These are phyloP conservation scores for Alternaria hordeiaustralica DNA, from an alignment of 2,329 filamentous ascomycete species.

Conservation along the genomic window DNA sequence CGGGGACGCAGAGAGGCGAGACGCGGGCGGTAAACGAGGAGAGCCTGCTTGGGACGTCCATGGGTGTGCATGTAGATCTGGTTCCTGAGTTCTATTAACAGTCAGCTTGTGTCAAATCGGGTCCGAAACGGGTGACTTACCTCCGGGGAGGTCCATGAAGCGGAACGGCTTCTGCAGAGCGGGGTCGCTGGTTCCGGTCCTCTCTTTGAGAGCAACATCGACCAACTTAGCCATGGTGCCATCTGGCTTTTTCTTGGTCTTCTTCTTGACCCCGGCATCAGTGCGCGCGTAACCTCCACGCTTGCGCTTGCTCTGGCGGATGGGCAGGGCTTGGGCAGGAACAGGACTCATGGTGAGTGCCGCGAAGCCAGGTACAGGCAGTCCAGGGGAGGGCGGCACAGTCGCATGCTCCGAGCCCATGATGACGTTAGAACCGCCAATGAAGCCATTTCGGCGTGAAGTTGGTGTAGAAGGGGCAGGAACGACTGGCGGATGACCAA, in stretches of 20 bases:
- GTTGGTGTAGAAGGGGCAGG: background rate
- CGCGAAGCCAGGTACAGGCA: background rate
- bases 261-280: slow-evolving; percentile 18
- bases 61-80: slow-evolving; percentile 28
- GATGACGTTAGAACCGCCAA: background rate
- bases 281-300: slow-evolving; percentile 2
- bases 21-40: slow-evolving; percentile 35
- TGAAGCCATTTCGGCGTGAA: background rate
- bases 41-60: slow-evolving; percentile 22
- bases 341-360: background rate
- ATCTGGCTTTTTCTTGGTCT: background rate
- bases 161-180: slow-evolving; percentile 10
- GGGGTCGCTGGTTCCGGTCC: background rate
- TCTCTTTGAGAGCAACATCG: background rate
- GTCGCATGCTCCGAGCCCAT: background rate
- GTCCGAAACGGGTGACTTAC: slow-evolving; percentile 4
- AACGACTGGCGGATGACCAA: background rate
- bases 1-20: slow-evolving; percentile 30
- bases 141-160: slow-evolving; percentile 32
- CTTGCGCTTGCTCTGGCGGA: background rate
- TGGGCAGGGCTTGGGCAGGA: background rate
- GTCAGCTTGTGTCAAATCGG: slow-evolving; percentile 5
- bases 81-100: slow-evolving; percentile 36
- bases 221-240: background rate
- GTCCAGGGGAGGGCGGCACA: slow-evolving; percentile 17